These are phyloP conservation scores for Parsonsia alboflavescens DNA, from an alignment of 257 asterid genomes.

Conservation along the genomic window DNA sequence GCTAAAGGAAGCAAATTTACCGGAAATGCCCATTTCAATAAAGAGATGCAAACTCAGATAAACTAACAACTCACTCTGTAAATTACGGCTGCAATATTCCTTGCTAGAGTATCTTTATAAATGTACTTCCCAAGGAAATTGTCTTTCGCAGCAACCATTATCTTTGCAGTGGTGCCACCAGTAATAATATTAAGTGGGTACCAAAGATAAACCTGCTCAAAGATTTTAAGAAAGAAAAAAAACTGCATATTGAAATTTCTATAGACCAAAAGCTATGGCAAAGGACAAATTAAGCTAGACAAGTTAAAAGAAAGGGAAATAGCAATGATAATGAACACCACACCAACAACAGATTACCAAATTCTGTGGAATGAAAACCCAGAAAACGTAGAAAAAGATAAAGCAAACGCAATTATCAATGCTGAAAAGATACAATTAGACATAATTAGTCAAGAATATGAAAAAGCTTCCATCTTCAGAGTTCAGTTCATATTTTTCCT, in stretches of 20 bases:
- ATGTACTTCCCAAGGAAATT: constrained; percentile 88
- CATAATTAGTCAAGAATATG: background rate
- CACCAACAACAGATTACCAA: background rate
- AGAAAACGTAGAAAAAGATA: background rate
- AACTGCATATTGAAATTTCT: constrained; percentile 13
- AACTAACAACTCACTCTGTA: constrained; percentile 51
- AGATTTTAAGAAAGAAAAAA: constrained; percentile 11
- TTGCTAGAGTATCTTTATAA: constrained; percentile 86
- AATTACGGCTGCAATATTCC: constrained; percentile 89
- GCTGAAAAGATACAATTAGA: background rate
- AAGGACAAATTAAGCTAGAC: background rate
- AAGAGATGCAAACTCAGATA: background rate
- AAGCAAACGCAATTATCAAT: background rate
- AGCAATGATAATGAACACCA: background rate
- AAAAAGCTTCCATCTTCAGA: background rate
- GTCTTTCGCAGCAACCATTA: constrained; percentile 95
- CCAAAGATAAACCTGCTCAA: constrained; percentile 87
- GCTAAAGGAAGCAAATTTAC: background rate
- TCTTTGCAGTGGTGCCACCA: constrained; percentile 95
- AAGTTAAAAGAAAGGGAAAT: background rate
- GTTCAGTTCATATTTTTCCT: too few species aligned
- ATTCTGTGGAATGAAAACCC: background rate
- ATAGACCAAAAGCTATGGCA: background rate
- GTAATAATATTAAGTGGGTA: constrained; percentile 85
- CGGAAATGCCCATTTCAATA: background rate